Evolutionary conservation across 768 basidiomycete species (phyloP).

Genomic region (Serendipita sp.): DNA sequence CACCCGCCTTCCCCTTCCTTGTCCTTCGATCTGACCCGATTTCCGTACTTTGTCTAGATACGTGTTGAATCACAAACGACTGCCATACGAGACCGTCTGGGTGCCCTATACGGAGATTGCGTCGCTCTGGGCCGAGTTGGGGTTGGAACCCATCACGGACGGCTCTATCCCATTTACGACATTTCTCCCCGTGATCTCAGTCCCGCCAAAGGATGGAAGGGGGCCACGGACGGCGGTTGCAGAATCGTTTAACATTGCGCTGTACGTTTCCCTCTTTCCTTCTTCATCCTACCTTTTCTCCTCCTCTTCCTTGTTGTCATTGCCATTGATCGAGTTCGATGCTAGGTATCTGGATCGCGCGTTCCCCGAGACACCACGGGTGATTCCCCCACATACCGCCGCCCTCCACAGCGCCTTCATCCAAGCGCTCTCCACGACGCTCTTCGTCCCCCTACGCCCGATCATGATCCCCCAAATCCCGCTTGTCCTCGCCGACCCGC

Average conservation of each 20-base stretch:
- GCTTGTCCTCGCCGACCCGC: neutral
- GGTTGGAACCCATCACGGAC: neutral
- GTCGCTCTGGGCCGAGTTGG: neutral
- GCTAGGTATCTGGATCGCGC: neutral
- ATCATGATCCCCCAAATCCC: neutral
- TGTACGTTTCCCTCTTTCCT: neutral
- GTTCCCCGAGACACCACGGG: neutral
- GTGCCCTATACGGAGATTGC: conserved; percentile 53
- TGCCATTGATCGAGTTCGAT: neutral
- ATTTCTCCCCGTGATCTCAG: conserved; percentile 1
- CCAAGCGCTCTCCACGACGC: neutral
- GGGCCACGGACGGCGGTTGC: neutral
- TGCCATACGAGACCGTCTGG: conserved; percentile 54
- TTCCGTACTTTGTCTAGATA: conserved; percentile 26
- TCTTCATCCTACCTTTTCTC: too few relatives aligned
- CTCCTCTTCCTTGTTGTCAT: neutral
- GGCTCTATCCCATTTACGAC: neutral
- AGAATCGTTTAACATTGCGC: neutral
- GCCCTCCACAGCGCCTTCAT: neutral
- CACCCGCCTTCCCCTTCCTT: neutral
- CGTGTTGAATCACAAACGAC: conserved; percentile 60
- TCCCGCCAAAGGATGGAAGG: neutral
- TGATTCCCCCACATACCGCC: neutral
- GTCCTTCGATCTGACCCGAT: neutral
- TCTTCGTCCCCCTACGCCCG: neutral